phyloP scores from a whole-genome alignment of 1,139 yeast species.

The Saccharomyces uvarum region DNA sequence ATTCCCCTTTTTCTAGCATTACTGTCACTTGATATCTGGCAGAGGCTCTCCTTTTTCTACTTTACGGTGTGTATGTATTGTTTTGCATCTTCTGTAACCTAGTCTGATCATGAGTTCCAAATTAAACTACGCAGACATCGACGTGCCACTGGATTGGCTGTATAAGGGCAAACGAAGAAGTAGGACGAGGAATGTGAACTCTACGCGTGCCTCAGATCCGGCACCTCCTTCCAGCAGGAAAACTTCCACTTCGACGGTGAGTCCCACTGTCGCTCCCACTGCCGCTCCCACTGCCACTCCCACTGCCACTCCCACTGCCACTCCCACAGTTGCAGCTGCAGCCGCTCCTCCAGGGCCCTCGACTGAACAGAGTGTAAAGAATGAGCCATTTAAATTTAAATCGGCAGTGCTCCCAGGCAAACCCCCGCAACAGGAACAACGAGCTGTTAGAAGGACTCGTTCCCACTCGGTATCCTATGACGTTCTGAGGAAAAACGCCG shows the following conservation, averaged over 20 bases:
- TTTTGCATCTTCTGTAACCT: background rate
- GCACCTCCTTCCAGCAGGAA: background rate
- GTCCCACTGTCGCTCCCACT: background rate
- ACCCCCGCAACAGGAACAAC: background rate
- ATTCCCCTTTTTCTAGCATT: background rate
- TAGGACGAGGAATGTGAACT: slow-evolving; percentile 1
- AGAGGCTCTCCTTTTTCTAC: background rate
- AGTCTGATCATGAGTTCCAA: background rate
- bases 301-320: background rate
- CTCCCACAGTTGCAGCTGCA: background rate
- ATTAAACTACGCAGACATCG: slow-evolving; percentile 14
- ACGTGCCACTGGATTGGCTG: slow-evolving; percentile 29
- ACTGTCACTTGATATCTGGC: background rate
- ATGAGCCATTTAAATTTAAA: background rate
- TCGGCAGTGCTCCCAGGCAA: background rate
- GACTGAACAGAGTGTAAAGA: background rate
- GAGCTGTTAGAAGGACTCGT: background rate
- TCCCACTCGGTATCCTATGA: background rate
- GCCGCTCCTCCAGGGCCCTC: background rate
- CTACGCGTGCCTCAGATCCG: background rate
- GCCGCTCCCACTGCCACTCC: background rate
- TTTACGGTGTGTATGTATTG: background rate
- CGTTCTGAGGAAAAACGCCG: background rate
- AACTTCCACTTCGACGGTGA: background rate
- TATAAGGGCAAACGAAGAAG: slow-evolving; percentile 22